Percentiles rank a stretch among this genome's conserved stretches.
These are phyloP conservation scores for Trypanosoma rangeli DNA, from an alignment of 208 protist genomes.

Conservation along the genomic window DNA sequence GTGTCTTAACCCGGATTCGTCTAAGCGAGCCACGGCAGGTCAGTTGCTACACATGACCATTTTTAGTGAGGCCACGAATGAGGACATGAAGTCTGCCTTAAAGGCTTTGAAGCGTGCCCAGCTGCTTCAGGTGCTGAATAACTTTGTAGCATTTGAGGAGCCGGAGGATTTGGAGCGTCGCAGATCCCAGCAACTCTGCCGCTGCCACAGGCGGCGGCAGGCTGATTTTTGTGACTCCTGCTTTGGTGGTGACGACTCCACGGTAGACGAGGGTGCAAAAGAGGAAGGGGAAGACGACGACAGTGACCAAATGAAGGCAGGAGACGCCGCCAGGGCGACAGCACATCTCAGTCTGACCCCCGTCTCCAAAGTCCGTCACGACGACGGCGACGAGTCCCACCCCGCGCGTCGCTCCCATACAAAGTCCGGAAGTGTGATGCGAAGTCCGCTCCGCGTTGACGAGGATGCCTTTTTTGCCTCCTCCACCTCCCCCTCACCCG, in stretches of 20 bases:
- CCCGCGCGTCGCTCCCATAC: constrained; percentile 11
- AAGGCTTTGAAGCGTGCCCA: constrained; percentile 76
- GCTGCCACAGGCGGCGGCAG: neutral
- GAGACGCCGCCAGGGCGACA: neutral
- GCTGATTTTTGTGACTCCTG: constrained; percentile 20
- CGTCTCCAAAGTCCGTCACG: neutral
- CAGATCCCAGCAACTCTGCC: neutral
- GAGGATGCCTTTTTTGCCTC: constrained; percentile 22
- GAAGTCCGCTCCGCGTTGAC: neutral
- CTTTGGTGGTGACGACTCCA: neutral
- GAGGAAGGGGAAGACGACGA: neutral
- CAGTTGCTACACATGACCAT: constrained; percentile 78
- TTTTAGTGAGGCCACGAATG: constrained; percentile 69
- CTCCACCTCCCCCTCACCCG: constrained; percentile 7
- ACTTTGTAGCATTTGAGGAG: constrained; percentile 86
- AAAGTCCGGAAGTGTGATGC: constrained; percentile 7
- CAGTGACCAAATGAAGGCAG: neutral
- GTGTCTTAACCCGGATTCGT: constrained; percentile 75
- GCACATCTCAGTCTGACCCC: neutral
- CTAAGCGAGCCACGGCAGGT: constrained; percentile 61
- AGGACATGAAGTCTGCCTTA: constrained; percentile 68
- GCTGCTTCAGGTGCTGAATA: constrained; percentile 83
- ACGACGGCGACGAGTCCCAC: neutral
- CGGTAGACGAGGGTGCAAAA: constrained; percentile 59
- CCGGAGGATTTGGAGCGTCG: constrained; percentile 30